Conservation (phyloP, 352 stramenopile genomes). For the Phytophthora niederhauseri region DNA sequence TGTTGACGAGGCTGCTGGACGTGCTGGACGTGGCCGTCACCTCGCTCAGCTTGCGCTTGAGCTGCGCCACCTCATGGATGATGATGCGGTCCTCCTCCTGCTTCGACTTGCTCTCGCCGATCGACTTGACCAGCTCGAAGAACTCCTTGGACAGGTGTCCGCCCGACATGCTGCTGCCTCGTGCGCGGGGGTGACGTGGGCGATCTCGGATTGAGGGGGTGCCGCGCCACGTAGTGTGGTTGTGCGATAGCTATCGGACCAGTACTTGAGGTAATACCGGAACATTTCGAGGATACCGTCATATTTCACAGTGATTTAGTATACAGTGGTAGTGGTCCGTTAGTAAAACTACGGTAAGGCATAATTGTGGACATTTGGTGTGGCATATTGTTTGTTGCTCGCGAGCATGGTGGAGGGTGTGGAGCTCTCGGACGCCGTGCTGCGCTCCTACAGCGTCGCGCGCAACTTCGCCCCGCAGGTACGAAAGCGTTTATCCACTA, state of each 20-base stretch:
- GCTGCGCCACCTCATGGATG: slow-evolving; percentile 93
- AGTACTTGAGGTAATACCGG: slow-evolving; percentile 14
- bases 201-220: slow-evolving; percentile 29
- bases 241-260: slow-evolving; percentile 32
- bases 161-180: slow-evolving; percentile 69
- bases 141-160: slow-evolving; percentile 97
- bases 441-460: slow-evolving; percentile 71
- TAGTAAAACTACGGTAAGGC: slow-evolving; percentile 10
- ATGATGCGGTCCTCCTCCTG: slow-evolving; percentile 99
- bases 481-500: background rate
- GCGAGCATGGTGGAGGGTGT: slow-evolving; percentile 30
- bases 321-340: background rate
- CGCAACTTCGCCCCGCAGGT: slow-evolving; percentile 75
- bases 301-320: background rate
- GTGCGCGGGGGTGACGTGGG: slow-evolving; percentile 16
- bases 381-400: background rate
- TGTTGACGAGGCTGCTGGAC: slow-evolving; percentile 84
- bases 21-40: slow-evolving; percentile 78
- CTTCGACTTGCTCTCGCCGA: slow-evolving; percentile 99
- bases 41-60: slow-evolving; percentile 97
- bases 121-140: slow-evolving; percentile 99
- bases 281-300: background rate
- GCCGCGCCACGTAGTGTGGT: slow-evolving; percentile 3
- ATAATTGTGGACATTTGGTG: slow-evolving; percentile 12
- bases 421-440: slow-evolving; percentile 59